Evolutionary conservation across 192 early-diverging fungal genomes (phyloP).

Genomic region (Lobosporangium transversale): DNA sequence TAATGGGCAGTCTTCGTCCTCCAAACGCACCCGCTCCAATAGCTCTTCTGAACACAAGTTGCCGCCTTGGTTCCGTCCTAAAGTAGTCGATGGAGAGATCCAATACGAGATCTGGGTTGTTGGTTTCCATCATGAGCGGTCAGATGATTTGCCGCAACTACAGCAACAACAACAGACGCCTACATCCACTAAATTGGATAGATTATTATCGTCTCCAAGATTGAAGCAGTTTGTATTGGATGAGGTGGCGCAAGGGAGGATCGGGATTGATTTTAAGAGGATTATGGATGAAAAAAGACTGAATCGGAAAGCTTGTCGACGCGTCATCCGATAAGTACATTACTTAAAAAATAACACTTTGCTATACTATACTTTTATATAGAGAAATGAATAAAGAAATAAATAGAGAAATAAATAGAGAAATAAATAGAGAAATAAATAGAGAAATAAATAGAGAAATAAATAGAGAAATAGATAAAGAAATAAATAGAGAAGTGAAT

Average conservation of each 20-base stretch:
- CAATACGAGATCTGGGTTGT: slow-evolving; percentile 35
- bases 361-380: no score
- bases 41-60: background rate
- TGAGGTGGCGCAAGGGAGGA: slow-evolving; percentile 2
- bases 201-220: background rate
- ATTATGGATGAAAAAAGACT: slow-evolving; percentile 10
- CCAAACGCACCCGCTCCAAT: background rate
- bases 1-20: no score
- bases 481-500: no score
- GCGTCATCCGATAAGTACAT: slow-evolving; percentile 9
- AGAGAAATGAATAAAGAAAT: no score
- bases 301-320: background rate
- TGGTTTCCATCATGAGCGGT: background rate
- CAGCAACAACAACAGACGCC: no score
- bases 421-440: no score
- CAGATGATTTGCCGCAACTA: no score
- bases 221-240: slow-evolving; percentile 4
- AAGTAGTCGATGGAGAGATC: slow-evolving; percentile 4
- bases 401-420: no score
- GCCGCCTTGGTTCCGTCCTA: slow-evolving; percentile 9
- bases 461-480: no score
- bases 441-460: no score
- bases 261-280: slow-evolving; percentile 17
- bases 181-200: background rate
- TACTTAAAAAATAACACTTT: no score